A percentile compares a stretch with the other conserved stretches of the same genome.
These are phyloP conservation scores for Mycosarcoma mackinlayi DNA, from an alignment of 1,284 basidiomycete species.

Conservation along the genomic window DNA sequence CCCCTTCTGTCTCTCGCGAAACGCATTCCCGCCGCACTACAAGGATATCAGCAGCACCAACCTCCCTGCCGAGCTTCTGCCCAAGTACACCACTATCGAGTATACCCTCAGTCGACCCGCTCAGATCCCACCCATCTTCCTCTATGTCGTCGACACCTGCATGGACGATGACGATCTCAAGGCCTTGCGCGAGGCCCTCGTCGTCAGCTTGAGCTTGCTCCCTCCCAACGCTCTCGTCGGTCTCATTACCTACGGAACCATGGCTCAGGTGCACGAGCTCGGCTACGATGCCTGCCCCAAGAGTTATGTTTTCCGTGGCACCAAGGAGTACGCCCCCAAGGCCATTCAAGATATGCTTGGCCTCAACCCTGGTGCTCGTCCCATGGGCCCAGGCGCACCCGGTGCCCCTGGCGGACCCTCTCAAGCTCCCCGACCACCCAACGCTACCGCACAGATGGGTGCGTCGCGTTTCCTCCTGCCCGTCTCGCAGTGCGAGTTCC, in stretches of 20 bases:
- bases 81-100: conserved; percentile 99
- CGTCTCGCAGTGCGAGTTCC: conserved; percentile 93
- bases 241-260: conserved; percentile 94
- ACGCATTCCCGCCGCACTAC: conserved; percentile 98
- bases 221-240: conserved; percentile 95
- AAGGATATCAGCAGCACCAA: conserved; percentile 98
- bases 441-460: conserved; percentile 77
- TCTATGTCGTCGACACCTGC: conserved; percentile 97
- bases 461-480: conserved; percentile 94
- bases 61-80: conserved; percentile 91
- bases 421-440: conserved; percentile 75
- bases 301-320: conserved; percentile 97
- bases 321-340: conserved; percentile 97
- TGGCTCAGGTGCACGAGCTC: conserved; percentile 99
- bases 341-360: conserved; percentile 99
- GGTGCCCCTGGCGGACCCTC: conserved; percentile 68
- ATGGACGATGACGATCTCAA: conserved; percentile 96
- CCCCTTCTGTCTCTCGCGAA: conserved; percentile 95
- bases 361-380: conserved; percentile 73
- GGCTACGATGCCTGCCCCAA: conserved; percentile 96
- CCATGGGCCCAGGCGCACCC: conserved; percentile 71
- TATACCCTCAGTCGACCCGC: conserved; percentile 93
- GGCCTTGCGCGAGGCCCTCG: conserved; percentile 89
- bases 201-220: conserved; percentile 90
- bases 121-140: conserved; percentile 92